Base-by-base conservation (phyloP, 1,284 basidiomycete species). In the Grifola frondosa region DNA sequence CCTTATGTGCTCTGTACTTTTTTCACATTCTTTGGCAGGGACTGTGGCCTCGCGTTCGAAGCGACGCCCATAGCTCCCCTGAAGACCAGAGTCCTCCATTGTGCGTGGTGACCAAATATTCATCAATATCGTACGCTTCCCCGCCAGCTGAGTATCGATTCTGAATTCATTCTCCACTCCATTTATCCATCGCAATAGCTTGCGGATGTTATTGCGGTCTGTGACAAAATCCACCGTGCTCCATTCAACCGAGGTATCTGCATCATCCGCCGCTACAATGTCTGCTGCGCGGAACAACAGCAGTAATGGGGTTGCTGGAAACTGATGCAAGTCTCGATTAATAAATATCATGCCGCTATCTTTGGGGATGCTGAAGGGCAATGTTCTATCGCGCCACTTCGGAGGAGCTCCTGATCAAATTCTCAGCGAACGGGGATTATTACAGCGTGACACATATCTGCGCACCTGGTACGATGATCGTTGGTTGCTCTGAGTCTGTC, bases 171-270 rank as follows among this genome's bases (percentile, higher is more conserved):
- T n/a, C n/a, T n/a, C n/a, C n/a, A n/a, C n/a, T n/a, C n/a, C n/a
- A n/a, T n/a, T n/a, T n/a, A 74, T 64, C 78, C 78, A 82, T 15
- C 75, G 61, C 15, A 76, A 50, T 9, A 83, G 65, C 57, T 80
- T 81, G 12, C 79, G 66, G 17, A 82, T 63, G 15, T 66, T 68
- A 54, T 80, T 82, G 6, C 80, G 69, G 54, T 81, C 78, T 0
- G 77, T 76, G 33, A 82, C 64, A 41, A 82, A 63, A 51, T 83
- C 78, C 31, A 78, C 58, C 1, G 64, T 53, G 5, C 66, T 42
- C 74, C 80, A 80, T 47, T 77, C 68, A 40, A 80, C 35, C 21
- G 41, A 37, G 10, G 42, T 44, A 20, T 47, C 40, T 5, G 35
- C 61, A 30, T 41, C 40, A 13, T 62, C 56, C 13, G 63, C 58